A percentile compares a stretch with the other conserved stretches of the same genome.
Conservation (phyloP, 768 basidiomycete species). For the Tephrocybe sp. region DNA sequence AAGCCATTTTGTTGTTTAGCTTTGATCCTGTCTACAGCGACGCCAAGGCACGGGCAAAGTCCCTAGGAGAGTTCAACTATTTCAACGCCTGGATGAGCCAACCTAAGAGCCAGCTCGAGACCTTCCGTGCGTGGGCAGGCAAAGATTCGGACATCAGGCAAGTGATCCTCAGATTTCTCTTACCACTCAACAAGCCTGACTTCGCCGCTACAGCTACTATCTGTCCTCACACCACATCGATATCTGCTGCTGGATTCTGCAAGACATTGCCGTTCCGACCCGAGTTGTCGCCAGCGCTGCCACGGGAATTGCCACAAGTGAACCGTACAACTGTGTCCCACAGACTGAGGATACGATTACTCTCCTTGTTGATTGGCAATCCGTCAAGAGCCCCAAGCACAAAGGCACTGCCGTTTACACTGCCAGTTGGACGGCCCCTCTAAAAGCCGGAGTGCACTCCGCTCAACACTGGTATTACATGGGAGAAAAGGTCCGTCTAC, state of each 20-base stretch:
- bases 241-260: slow-evolving; percentile 83
- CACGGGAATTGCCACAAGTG: slow-evolving; percentile 86
- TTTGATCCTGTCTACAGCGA: slow-evolving; percentile 94
- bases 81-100: slow-evolving; percentile 98
- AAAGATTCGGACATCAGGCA: slow-evolving; percentile 92
- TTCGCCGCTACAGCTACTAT: slow-evolving; percentile 65
- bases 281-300: slow-evolving; percentile 90
- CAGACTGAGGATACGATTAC: slow-evolving; percentile 95
- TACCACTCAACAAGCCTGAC: not conserved
- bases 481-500: slow-evolving; percentile 71
- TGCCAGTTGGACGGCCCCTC: slow-evolving; percentile 91
- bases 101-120: slow-evolving; percentile 92
- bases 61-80: slow-evolving; percentile 91
- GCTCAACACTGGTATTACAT: slow-evolving; percentile 96
- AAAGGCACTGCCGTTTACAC: slow-evolving; percentile 90
- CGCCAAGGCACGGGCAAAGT: slow-evolving; percentile 73
- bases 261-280: slow-evolving; percentile 73
- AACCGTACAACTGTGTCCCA: slow-evolving; percentile 84
- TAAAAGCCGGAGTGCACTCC: slow-evolving; percentile 87
- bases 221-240: slow-evolving; percentile 95
- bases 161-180: not conserved
- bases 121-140: slow-evolving; percentile 94
- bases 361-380: slow-evolving; percentile 92
- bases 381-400: slow-evolving; percentile 69
- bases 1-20: slow-evolving; percentile 31